Base-by-base conservation (phyloP, 148 eudicot genomes). In the Fallopia convolvulus region DNA sequence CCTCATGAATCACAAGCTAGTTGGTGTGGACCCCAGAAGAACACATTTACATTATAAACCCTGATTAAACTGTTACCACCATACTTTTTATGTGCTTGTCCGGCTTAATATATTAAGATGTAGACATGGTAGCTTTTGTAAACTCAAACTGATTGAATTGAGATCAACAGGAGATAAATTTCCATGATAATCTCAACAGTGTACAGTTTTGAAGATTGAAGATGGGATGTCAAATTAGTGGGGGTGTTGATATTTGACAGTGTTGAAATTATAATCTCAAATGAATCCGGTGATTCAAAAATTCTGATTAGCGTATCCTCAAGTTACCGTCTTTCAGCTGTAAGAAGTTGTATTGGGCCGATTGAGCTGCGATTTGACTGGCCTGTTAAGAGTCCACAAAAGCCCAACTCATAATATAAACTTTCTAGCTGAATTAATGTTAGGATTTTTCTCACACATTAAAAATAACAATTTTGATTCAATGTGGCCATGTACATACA, bases 1-100 rank as follows among this genome's bases (percentile, higher is more conserved):
- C 68, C 68, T 61, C 68, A 61, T 61, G 68, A 61, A 61, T 61
- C 68, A 61, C 68, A 26, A 23, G 68, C 33, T 26, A 23, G 68
- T 61, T 61, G 68, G 68, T 23, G 36, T 61, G 33, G 33, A 5
- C 12, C 39, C 32, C 12, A 61, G 23, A 23, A 26, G 1, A 63
- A 13, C 14, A 63, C 39, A 4, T 3, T n/a, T 52, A 17, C n/a
- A 52, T 52, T 17, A 52, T 52, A 52, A 52, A 52, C 47, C 47
- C 47, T 44, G 47, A 44, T 44, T 44, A 44, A 44, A 44, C 47
- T 44, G 47, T 44, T 44, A 8, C 10, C 8, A 44, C 20, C 58
- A 5, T 15, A 4, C 58, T 52, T 52, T 52, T 17, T 14, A 13
- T 52, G 17, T 52, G 58, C 8, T 18, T 17, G 58, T 6, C 58